These are phyloP conservation scores for Ogataea hybrid DNA, from an alignment of 1,139 yeast genomes.

Conservation along the genomic window DNA sequence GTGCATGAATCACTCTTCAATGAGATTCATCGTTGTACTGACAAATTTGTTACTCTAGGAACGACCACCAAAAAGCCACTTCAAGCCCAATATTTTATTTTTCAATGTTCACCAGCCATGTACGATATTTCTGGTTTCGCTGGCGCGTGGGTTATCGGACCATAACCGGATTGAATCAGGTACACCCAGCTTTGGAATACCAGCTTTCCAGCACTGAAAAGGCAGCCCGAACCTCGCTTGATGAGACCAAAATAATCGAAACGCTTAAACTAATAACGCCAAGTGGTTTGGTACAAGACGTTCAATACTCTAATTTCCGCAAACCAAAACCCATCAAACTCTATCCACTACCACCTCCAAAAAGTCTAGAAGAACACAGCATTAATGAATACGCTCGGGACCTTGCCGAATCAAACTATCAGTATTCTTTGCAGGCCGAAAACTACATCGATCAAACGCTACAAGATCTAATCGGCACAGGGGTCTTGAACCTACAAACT, in stretches of 20 bases:
- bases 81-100: too few species aligned
- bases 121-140: too few species aligned
- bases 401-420: conserved; percentile 8
- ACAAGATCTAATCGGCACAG: conserved; percentile 9
- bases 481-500: conserved; percentile 4
- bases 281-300: background rate
- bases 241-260: background rate
- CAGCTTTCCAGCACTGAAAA: too few species aligned
- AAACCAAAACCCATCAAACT: conserved; percentile 4
- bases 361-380: background rate
- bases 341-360: conserved; percentile 14
- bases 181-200: too few species aligned
- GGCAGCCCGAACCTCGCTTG: background rate
- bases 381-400: conserved; percentile 10
- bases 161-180: too few species aligned
- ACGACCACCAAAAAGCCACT: too few species aligned
- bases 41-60: too few species aligned
- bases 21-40: too few species aligned
- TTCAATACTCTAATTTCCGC: conserved; percentile 4
- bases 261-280: background rate
- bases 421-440: conserved; percentile 4
- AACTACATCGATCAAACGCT: conserved; percentile 12
- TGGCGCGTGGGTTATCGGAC: background rate
- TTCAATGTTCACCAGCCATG: too few species aligned
- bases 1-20: too few species aligned